Base-by-base conservation (phyloP, 495 filamentous ascomycete genomes). In the Penicillium goetzii region DNA sequence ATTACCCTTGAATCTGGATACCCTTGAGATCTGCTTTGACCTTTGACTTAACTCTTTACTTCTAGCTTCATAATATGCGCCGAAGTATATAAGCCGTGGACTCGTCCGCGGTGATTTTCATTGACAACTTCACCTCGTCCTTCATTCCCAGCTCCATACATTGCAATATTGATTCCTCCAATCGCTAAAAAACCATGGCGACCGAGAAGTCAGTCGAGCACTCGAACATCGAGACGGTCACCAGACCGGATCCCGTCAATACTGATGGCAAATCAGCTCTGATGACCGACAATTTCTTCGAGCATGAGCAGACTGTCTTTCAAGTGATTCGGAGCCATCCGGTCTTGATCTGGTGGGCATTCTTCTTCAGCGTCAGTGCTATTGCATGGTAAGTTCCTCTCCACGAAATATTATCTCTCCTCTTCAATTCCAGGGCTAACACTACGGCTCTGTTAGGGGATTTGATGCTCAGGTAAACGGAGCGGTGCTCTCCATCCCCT, bases 301-400 rank as follows among this genome's bases (percentile, higher is more conserved):
- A 43, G 40, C 40, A 43, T 43, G 40, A 43, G n/a, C 40, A 43
- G 40, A 43, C 40, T 43, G 40, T 43, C 40, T 43, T 21, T 21
- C 40, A 43, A 11, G 40, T 43, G 4, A 43, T 43, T 6, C 40
- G 40, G 40, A 4, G 9, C 9, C 40, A 43, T 43, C 40, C 40
- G 6, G 40, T 11, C 40, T 43, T 43, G n/a, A 14, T 43, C 40
- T 43, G 40, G 40, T 43, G 40, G 40, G 40, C 40, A 3, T 43
- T 43, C 40, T 43, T 43, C 40, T 43, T 43, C 40, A 43, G 40
- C n/a, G 40, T 43, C 40, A 43, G 40, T 43, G 40, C 40, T 19
- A 43, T 43, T 11, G 40, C 4, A 19, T 43, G 40, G 40, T 43
- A 43, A 10, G 40, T 43, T 21, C 9, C 1, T 19, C 8, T 43